Evolutionary conservation across 139 green algal species (phyloP), one percentile per base, ranked within the genome.

Genomic region (Nannochloris sp.): DNA sequence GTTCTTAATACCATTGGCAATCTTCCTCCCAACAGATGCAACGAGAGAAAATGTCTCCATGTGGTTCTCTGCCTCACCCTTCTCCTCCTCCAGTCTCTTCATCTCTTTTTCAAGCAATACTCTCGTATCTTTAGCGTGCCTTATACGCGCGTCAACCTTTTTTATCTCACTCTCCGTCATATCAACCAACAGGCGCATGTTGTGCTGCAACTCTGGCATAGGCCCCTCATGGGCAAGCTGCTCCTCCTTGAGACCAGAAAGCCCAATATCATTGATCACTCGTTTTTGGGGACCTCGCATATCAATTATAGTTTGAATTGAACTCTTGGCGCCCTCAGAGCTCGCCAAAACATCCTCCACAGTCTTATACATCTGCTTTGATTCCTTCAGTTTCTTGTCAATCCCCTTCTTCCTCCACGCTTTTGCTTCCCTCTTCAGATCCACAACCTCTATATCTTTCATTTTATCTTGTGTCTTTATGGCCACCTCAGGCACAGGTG

Each of bases 181-280:
- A 57, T 94, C 87, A 15, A 95, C 87, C 54, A 96, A 74, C 73
- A 96, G 78, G 21, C 85, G 78, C 83, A 99, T 79, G 83, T 99
- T 99, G 83, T 98, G 93, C 74, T 95, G 85, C 59, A 99, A 80
- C 82, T 99, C 93, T 0, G 92, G 89, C 83, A 98, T 94, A 37
- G 90, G 90, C 21, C 19, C 57, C 34, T 62, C 34, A 18, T 23
- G 53, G 40, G 50, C 50, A 44, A 44, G 15, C 6, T 46, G 9
- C 49, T 81, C 70, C 64, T 84, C 66, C 24, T 23, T 44, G 8
- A 72, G 64, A 44, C 92, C 88, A 48, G 97, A 72, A 51, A 89
- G 69, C 67, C 92, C 82, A 63, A 98, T 24, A 72, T 96, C 91
- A 19, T 88, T 95, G 44, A 97, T 75, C 48, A 97, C 67, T 1